Evolutionary conservation across 805 yeast genomes (phyloP).

Genomic region (Metschnikowia chrysomelidarum): DNA sequence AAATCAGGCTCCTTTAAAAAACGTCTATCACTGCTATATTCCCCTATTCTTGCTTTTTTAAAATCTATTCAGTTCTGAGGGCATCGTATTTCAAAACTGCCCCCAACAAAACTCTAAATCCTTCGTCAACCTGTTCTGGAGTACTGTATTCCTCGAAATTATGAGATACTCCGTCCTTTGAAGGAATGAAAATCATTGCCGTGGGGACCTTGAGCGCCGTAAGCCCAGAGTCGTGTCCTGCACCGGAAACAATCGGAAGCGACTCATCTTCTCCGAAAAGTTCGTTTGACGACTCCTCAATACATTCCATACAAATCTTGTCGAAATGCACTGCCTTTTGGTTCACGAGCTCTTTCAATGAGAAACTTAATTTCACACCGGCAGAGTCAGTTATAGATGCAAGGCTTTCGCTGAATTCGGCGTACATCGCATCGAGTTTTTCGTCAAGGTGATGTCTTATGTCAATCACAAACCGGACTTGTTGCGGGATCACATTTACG

Average conservation of each 20-base stretch:
- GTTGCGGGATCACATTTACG: constrained; percentile 66
- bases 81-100: constrained; percentile 37
- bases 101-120: constrained; percentile 54
- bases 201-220: constrained; percentile 60
- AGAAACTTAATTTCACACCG: constrained; percentile 35
- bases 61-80: neutral
- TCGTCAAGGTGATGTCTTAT: constrained; percentile 54
- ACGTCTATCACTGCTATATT: too few species aligned
- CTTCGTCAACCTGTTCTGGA: constrained; percentile 63
- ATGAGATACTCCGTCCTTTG: constrained; percentile 64
- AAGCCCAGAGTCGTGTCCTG: constrained; percentile 72
- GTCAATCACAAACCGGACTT: constrained; percentile 59
- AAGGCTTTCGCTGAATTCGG: constrained; percentile 39
- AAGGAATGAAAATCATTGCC: constrained; percentile 72
- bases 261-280: constrained; percentile 45
- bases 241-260: constrained; percentile 58
- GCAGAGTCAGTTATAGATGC: constrained; percentile 30
- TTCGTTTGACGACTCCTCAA: constrained; percentile 50
- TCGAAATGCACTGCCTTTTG: constrained; percentile 60
- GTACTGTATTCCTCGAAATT: constrained; percentile 64
- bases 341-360: constrained; percentile 43
- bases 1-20: too few species aligned
- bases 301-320: constrained; percentile 49
- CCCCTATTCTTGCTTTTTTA: too few species aligned
- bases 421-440: constrained; percentile 32